Conservation (phyloP, 768 basidiomycete species). For the Rhizopogon roseolus region DNA sequence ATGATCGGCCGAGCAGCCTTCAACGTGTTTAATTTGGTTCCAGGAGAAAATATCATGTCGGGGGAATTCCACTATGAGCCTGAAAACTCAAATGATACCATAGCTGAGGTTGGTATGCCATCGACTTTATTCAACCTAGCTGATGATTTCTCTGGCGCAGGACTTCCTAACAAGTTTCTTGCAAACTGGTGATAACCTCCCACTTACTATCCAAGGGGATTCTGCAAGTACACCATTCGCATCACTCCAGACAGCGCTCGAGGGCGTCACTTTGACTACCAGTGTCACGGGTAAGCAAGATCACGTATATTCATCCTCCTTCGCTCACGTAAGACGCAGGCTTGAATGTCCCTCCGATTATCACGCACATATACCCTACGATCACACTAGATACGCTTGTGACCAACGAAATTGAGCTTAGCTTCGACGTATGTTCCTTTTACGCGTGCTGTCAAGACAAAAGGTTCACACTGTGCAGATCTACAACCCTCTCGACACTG, state of each 20-base stretch:
- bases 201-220: constrained; percentile 59
- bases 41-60: constrained; percentile 47
- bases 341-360: constrained; percentile 49
- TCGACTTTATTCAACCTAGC: not conserved
- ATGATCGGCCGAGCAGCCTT: constrained; percentile 58
- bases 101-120: constrained; percentile 38
- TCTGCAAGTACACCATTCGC: constrained; percentile 53
- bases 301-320: not conserved
- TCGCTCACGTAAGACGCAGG: constrained; percentile 17
- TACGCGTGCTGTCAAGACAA: not conserved
- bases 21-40: constrained; percentile 53
- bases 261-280: constrained; percentile 46
- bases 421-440: constrained; percentile 47
- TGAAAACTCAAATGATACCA: constrained; percentile 58
- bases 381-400: constrained; percentile 47
- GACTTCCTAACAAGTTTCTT: constrained; percentile 58
- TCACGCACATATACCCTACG: constrained; percentile 50
- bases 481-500: constrained; percentile 53
- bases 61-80: constrained; percentile 71
- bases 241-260: constrained; percentile 52
- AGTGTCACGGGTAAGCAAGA: constrained; percentile 40
- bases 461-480: constrained; percentile 23
- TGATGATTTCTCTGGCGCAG: constrained; percentile 19
- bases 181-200: constrained; percentile 41
- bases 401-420: constrained; percentile 45